A percentile compares a stretch with the other conserved stretches of the same genome.
phyloP scores from a whole-genome alignment of 495 filamentous ascomycete genomes.

The Massariosphaeria phaeospora region DNA sequence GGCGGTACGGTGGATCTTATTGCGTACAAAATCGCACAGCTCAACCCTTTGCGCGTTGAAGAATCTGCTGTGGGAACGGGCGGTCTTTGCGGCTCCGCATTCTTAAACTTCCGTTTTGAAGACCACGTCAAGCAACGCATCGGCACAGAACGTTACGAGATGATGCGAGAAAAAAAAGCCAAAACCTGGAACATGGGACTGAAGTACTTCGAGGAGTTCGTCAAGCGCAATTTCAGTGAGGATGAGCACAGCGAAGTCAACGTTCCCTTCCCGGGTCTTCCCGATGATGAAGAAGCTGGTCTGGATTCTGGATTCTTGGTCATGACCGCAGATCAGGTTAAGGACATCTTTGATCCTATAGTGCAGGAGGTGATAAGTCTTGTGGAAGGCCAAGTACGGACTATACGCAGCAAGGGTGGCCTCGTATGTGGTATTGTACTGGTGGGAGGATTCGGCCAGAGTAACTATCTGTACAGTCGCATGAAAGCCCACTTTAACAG shows the following conservation, averaged over 20 bases:
- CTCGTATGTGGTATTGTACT: conserved; percentile 63
- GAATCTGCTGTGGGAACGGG: conserved; percentile 47
- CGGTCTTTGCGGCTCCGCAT: conserved; percentile 48
- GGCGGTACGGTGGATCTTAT: conserved; percentile 45
- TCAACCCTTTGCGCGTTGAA: conserved; percentile 28
- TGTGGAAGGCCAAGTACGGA: conserved; percentile 54
- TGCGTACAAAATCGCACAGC: conserved; percentile 44
- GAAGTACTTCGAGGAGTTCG: conserved; percentile 66
- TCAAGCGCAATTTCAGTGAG: conserved; percentile 62
- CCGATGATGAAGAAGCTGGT: conserved; percentile 53
- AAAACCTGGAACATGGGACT: conserved; percentile 68
- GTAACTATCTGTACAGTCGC: conserved; percentile 58
- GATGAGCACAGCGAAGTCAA: conserved; percentile 66
- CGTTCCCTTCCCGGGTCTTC: conserved; percentile 66
- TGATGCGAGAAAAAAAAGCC: conserved; percentile 44
- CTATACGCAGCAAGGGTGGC: conserved; percentile 52
- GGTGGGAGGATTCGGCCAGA: conserved; percentile 68
- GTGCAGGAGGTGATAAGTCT: conserved; percentile 54
- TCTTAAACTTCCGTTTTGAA: conserved; percentile 46
- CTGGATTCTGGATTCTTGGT: conserved; percentile 43
- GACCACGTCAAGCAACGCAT: conserved; percentile 44
- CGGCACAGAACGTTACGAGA: conserved; percentile 40
- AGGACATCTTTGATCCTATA: conserved; percentile 48
- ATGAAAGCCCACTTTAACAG: conserved; percentile 60
- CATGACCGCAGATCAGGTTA: conserved; percentile 44